Conservation (phyloP, 2,329 filamentous ascomycete species). For the Sporothrix pseudoabietina region DNA sequence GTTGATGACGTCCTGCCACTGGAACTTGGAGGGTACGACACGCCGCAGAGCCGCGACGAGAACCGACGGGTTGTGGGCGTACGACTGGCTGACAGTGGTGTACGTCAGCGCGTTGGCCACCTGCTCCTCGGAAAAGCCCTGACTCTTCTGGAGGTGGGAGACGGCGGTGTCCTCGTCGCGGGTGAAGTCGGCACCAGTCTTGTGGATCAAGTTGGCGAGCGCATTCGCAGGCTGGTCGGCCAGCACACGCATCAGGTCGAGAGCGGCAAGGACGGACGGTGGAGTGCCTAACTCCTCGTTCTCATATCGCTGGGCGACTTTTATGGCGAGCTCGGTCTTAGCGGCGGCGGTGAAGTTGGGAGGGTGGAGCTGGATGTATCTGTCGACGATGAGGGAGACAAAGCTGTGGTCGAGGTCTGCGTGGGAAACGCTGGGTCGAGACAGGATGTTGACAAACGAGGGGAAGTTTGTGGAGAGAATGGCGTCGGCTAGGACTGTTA, state of each 20-base stretch:
- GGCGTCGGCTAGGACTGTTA: slow-evolving; percentile 68
- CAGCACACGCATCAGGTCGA: slow-evolving; percentile 69
- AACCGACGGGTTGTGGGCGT: slow-evolving; percentile 54
- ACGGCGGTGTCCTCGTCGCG: slow-evolving; percentile 69
- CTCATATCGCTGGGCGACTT: slow-evolving; percentile 69
- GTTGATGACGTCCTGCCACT: slow-evolving; percentile 71
- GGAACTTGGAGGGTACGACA: slow-evolving; percentile 64
- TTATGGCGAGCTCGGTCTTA: slow-evolving; percentile 68
- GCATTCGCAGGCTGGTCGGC: slow-evolving; percentile 59
- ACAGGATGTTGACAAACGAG: slow-evolving; percentile 75
- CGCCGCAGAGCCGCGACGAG: slow-evolving; percentile 65
- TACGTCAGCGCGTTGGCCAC: slow-evolving; percentile 78
- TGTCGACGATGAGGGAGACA: slow-evolving; percentile 78
- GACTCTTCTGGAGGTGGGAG: slow-evolving; percentile 56
- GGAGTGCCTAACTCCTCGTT: slow-evolving; percentile 66
- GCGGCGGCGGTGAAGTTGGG: slow-evolving; percentile 79
- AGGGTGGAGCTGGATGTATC: slow-evolving; percentile 82
- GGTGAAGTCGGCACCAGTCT: slow-evolving; percentile 73
- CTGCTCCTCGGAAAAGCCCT: slow-evolving; percentile 70
- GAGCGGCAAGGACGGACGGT: slow-evolving; percentile 67
- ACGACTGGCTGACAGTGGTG: slow-evolving; percentile 60
- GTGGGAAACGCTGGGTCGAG: slow-evolving; percentile 64
- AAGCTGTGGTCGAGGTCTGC: slow-evolving; percentile 69
- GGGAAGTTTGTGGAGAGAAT: slow-evolving; percentile 80
- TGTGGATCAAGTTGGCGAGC: slow-evolving; percentile 70